phyloP scores from a whole-genome alignment of 2,329 filamentous ascomycete species.

The Bertia moriformis region DNA sequence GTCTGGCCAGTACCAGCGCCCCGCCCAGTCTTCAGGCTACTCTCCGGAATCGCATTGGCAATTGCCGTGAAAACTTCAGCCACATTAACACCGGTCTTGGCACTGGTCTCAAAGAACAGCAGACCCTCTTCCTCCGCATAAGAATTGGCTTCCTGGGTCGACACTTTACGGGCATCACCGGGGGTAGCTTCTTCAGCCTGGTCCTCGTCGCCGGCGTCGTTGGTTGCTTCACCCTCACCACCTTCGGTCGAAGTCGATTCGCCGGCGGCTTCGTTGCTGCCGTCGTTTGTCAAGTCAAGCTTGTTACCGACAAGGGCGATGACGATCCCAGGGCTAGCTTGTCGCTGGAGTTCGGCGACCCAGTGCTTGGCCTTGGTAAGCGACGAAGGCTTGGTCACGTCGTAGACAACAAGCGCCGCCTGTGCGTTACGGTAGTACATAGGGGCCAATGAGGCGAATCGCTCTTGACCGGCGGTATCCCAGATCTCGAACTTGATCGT shows the following conservation, averaged over 20 bases:
- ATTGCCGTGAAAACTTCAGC: constrained; percentile 95
- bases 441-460: constrained; percentile 86
- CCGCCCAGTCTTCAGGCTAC: constrained; percentile 76
- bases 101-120: constrained; percentile 94
- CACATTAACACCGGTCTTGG: constrained; percentile 90
- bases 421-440: constrained; percentile 99
- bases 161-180: constrained; percentile 71
- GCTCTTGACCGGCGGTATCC: constrained; percentile 96
- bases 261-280: not conserved
- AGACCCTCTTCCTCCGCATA: constrained; percentile 92
- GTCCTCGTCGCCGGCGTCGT: constrained; percentile 32
- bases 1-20: constrained; percentile 41
- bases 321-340: constrained; percentile 89
- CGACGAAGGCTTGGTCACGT: constrained; percentile 90
- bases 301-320: constrained; percentile 97
- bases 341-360: constrained; percentile 92
- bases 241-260: not conserved
- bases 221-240: constrained; percentile 16
- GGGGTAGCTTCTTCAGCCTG: constrained; percentile 31
- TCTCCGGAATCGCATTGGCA: constrained; percentile 94
- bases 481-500: constrained; percentile 94
- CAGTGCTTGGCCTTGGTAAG: constrained; percentile 96
- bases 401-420: constrained; percentile 93
- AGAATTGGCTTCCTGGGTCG: constrained; percentile 75
- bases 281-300: constrained; percentile 66